Conservation (phyloP, 331 rosid genomes). For the Telfairia occidentalis region DNA sequence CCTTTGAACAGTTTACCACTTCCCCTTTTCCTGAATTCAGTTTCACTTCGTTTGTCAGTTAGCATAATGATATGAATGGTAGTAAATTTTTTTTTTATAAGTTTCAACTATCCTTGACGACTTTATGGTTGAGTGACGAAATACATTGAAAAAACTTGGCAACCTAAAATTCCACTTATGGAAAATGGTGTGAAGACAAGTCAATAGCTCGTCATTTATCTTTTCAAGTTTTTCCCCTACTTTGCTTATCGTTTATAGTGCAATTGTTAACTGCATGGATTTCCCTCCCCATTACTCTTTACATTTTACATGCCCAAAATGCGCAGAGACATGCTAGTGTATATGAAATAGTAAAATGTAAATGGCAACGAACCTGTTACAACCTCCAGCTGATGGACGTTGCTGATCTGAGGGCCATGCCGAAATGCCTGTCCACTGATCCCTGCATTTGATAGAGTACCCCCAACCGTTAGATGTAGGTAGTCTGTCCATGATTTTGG, state of each 20-base stretch:
- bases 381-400: constrained; percentile 83
- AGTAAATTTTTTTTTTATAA: background rate
- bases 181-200: background rate
- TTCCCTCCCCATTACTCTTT: background rate
- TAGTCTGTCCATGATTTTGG: constrained; percentile 99
- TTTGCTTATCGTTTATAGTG: background rate
- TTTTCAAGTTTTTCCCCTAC: background rate
- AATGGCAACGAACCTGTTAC: constrained; percentile 66
- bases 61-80: background rate
- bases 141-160: background rate
- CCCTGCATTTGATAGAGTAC: constrained; percentile 92
- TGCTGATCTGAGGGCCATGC: constrained; percentile 98
- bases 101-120: background rate
- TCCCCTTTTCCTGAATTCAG: constrained; percentile 83
- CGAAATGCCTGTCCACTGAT: constrained; percentile 91
- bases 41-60: constrained; percentile 16
- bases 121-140: background rate
- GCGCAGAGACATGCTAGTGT: background rate
- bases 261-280: background rate
- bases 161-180: background rate
- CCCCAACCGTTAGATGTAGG: constrained; percentile 87
- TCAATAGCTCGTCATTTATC: background rate
- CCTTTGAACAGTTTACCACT: constrained; percentile 57
- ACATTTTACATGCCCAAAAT: background rate
- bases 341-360: background rate